Conservation (phyloP, 164 flowering plant genomes). For the Paratinospora sagittata region DNA sequence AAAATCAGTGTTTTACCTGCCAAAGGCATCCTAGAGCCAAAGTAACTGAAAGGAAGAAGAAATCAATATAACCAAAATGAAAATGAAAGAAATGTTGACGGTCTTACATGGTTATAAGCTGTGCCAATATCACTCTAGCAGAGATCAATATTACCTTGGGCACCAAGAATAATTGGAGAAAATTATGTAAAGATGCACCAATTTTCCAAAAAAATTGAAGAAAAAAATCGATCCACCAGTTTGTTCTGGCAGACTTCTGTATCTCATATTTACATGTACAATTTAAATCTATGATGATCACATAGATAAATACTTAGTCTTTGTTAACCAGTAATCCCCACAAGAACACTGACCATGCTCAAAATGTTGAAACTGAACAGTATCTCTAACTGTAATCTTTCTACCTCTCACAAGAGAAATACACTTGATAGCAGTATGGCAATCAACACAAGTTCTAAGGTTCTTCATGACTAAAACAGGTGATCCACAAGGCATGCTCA, state of each 20-base stretch:
- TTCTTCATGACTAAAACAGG: conserved; percentile 44
- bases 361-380: conserved; percentile 48
- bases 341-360: conserved; percentile 49
- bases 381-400: conserved; percentile 45
- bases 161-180: not conserved
- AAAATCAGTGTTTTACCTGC: not conserved
- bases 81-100: not conserved
- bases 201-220: no score
- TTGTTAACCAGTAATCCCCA: conserved; percentile 47
- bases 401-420: conserved; percentile 37
- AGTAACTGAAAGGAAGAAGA: conserved; percentile 2
- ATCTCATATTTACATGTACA: no score
- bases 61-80: not conserved
- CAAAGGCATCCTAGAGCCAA: not conserved
- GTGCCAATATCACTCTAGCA: not conserved
- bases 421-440: conserved; percentile 43
- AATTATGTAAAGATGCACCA: not conserved
- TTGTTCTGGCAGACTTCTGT: no score
- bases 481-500: conserved; percentile 27
- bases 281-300: not conserved
- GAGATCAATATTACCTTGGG: not conserved
- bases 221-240: no score
- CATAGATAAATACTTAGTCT: not conserved
- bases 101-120: not conserved
- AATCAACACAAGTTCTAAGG: conserved; percentile 47